These are phyloP conservation scores for Pyrus pyrifolia DNA, from an alignment of 306 rosid genomes.

Conservation along the genomic window DNA sequence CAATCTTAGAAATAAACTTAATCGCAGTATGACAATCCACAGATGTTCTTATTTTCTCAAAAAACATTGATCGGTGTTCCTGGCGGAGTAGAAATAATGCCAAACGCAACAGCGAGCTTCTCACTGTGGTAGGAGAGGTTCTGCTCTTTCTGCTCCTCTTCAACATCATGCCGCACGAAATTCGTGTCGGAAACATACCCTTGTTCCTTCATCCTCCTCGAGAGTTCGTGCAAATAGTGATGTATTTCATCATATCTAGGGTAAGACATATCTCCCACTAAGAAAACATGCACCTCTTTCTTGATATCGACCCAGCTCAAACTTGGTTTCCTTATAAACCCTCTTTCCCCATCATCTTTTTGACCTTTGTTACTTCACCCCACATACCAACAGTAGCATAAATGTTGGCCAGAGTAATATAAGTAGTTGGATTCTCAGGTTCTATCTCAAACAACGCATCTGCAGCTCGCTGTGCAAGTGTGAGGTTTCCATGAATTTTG, in stretches of 20 bases:
- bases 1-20: constrained; percentile 46
- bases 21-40: constrained; percentile 65
- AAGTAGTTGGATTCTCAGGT: constrained; percentile 64
- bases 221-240: constrained; percentile 36
- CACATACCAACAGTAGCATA: constrained; percentile 58
- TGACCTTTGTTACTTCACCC: constrained; percentile 46
- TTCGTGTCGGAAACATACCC: constrained; percentile 66
- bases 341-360: constrained; percentile 43
- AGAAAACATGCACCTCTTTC: constrained; percentile 47
- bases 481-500: constrained; percentile 57
- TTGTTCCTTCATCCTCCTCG: constrained; percentile 53
- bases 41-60: constrained; percentile 61
- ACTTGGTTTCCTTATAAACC: constrained; percentile 52
- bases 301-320: constrained; percentile 65
- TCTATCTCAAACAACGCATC: constrained; percentile 58
- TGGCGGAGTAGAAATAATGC: constrained; percentile 60
- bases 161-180: constrained; percentile 59
- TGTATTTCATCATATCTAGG: constrained; percentile 49
- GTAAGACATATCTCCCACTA: constrained; percentile 56
- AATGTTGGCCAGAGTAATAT: constrained; percentile 55
- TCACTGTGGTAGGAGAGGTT: constrained; percentile 65
- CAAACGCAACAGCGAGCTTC: constrained; percentile 63
- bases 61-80: constrained; percentile 56
- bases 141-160: constrained; percentile 62
- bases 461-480: constrained; percentile 49